Conservation (phyloP, 805 yeast genomes). For the Scheffersomyces spartinae region DNA sequence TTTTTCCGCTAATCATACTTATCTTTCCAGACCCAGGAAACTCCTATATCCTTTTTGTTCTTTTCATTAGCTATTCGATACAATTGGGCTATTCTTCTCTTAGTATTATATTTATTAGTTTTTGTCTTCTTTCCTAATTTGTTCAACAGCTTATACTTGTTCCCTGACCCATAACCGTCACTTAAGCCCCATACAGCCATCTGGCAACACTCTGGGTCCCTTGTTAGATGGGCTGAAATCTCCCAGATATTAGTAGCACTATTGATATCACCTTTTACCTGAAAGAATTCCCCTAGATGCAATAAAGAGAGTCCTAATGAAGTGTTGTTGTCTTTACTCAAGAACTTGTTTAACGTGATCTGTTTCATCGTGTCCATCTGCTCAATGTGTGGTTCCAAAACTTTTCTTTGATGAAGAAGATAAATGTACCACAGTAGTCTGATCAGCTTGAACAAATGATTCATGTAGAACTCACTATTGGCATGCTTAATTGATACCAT, state of each 20-base stretch:
- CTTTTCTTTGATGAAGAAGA: no score
- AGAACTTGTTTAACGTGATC: slow-evolving; percentile 1
- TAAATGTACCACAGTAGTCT: no score
- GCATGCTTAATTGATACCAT: no score
- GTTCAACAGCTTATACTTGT: slow-evolving; percentile 1
- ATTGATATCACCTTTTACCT: neutral
- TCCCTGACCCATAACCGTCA: slow-evolving; percentile 1
- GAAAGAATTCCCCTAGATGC: neutral
- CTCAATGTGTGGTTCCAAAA: no score
- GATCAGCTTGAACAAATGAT: no score
- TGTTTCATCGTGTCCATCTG: no score
- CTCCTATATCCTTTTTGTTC: slow-evolving; percentile 16
- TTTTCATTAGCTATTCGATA: slow-evolving; percentile 13
- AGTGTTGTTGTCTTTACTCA: neutral
- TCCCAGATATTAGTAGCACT: slow-evolving; percentile 1
- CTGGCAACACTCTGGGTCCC: neutral
- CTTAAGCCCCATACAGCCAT: slow-evolving; percentile 1
- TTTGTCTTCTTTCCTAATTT: neutral
- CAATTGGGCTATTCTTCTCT: slow-evolving; percentile 16
- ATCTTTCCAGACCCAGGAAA: slow-evolving; percentile 20
- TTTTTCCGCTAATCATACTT: slow-evolving; percentile 7
- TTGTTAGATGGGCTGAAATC: neutral
- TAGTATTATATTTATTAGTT: slow-evolving; percentile 3
- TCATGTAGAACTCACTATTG: no score
- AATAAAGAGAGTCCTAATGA: neutral